Evolutionary conservation across 768 basidiomycete species (phyloP), one percentile per base, ranked within the genome.

Genomic region (Tulasnella sp.): DNA sequence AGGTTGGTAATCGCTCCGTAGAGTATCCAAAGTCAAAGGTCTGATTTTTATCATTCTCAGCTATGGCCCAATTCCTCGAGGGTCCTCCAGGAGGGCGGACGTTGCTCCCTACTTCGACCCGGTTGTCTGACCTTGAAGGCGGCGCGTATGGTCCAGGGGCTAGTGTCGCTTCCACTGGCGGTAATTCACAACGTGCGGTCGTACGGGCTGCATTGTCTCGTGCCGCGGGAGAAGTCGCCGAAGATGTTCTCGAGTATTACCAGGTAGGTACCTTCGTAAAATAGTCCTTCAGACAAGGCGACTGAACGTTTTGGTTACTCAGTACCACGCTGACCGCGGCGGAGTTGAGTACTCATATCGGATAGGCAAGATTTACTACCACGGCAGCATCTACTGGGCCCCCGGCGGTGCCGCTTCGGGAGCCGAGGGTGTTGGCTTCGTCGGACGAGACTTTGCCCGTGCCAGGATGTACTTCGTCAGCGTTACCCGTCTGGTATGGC

Each of bases 61-160:
- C 95, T 6, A 96, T 98, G 89, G 89, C 88, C 5, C 90, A 90
- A 79, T 98, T 94, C 85, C 84, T 92, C 50, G 89, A 93, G 1
- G 97, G 98, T 11, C 96, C 98, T 34, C 96, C 96, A 3, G 97
- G 96, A 8, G 98, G 98, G 6, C 89, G 91, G 14, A 94, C 94
- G 0, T 88, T 99, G 2, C 95, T 96, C 0, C 91, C 94, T 74
- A 93, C 94, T 0, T 88, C 94, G 24, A 93, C 94, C 0, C 89
- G 93, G 7, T 87, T 99, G 3, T 97, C 97, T 1, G 98, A 99
- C 86, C 89, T 97, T 5, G 91, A 88, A 12, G 98, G 97, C 22
- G 98, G 98, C 8, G 91, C 95, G n/a, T 99, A 93, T 84, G 98
- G 98, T 3, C 94, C 94, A 22, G 96, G 97, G 74, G 96, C 97